phyloP scores from a whole-genome alignment of 192 early-diverging fungal species.

The Coemansia sp. region DNA sequence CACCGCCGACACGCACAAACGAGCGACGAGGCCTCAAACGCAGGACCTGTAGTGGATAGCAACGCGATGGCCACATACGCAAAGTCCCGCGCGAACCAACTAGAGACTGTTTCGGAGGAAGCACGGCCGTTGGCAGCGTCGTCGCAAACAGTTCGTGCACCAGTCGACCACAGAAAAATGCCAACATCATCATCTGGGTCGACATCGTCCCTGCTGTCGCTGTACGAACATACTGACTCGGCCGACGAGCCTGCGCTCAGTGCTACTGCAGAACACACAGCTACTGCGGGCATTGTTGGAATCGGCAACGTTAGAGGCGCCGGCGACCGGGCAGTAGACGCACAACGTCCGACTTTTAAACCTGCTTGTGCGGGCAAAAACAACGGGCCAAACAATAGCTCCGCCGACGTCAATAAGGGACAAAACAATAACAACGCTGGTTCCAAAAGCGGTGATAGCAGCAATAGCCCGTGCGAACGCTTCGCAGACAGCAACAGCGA shows the following conservation, averaged over 20 bases:
- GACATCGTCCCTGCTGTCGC: conserved; percentile 4
- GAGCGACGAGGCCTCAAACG: no score
- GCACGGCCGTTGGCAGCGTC: not conserved
- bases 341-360: not conserved
- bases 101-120: not conserved
- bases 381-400: conserved; percentile 11
- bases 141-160: conserved; percentile 2
- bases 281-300: not conserved
- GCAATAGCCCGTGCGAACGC: not conserved
- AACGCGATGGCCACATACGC: not conserved
- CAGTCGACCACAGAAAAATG: not conserved
- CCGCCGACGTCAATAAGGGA: conserved; percentile 4
- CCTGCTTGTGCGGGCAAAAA: conserved; percentile 5
- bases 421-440: conserved; percentile 7
- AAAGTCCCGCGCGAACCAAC: not conserved
- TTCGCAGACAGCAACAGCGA: not conserved
- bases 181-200: not conserved
- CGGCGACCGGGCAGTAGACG: conserved; percentile 15
- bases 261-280: not conserved
- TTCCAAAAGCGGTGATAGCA: not conserved
- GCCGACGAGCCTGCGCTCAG: not conserved
- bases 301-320: conserved; percentile 15
- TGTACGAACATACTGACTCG: conserved; percentile 1
- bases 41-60: not conserved
- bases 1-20: not conserved